Evolutionary conservation across 1,139 yeast species (phyloP).

Genomic region (Saccharomyces hybrid): DNA sequence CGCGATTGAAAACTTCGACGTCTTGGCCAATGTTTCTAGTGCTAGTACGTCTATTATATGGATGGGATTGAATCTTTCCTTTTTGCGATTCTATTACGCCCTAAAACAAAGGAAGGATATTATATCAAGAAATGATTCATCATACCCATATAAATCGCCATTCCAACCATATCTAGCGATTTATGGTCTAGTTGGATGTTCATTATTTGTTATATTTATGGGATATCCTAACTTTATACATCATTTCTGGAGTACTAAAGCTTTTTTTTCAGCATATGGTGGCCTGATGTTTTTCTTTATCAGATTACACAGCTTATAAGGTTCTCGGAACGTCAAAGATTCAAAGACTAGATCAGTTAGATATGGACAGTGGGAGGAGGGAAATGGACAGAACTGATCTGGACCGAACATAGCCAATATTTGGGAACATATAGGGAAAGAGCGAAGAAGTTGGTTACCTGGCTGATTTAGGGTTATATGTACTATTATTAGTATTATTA

Average conservation of each 20-base stretch:
- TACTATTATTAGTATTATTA: background rate
- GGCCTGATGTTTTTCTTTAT: slow-evolving; percentile 49
- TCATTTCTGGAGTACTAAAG: slow-evolving; percentile 53
- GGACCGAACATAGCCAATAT: slow-evolving; percentile 30
- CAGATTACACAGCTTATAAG: slow-evolving; percentile 51
- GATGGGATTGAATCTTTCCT: slow-evolving; percentile 74
- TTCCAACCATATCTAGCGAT: slow-evolving; percentile 72
- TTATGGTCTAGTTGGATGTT: slow-evolving; percentile 48
- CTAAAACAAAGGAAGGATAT: slow-evolving; percentile 57
- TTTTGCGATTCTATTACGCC: slow-evolving; percentile 64
- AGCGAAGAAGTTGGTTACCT: slow-evolving; percentile 19
- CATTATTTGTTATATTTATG: slow-evolving; percentile 49
- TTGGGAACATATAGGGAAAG: slow-evolving; percentile 30
- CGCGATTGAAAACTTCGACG: slow-evolving; percentile 57
- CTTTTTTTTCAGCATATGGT: slow-evolving; percentile 65
- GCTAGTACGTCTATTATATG: slow-evolving; percentile 73
- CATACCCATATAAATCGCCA: slow-evolving; percentile 70
- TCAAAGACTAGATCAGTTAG: slow-evolving; percentile 54
- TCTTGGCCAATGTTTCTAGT: slow-evolving; percentile 59
- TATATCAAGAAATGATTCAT: slow-evolving; percentile 49
- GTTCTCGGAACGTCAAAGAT: slow-evolving; percentile 46
- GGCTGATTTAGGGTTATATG: slow-evolving; percentile 13
- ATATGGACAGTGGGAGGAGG: slow-evolving; percentile 71
- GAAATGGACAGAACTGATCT: slow-evolving; percentile 57
- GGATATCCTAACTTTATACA: slow-evolving; percentile 64